A percentile compares a stretch with the other conserved stretches of the same genome.
Conservation (phyloP, 768 basidiomycete species). For the Rhodotorula sphaerocarpa region DNA sequence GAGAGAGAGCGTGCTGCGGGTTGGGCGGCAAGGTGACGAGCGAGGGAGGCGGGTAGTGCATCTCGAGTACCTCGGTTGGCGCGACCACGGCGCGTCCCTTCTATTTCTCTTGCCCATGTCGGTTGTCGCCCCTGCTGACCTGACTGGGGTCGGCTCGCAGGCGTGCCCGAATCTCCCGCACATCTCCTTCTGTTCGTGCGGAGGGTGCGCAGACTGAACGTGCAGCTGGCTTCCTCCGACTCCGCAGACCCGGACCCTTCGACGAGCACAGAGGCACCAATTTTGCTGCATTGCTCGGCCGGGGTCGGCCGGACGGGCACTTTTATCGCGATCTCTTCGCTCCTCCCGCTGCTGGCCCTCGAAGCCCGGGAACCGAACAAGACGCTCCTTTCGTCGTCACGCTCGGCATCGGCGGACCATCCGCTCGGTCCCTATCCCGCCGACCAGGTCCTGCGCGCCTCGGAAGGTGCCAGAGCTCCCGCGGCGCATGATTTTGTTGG, state of each 20-base stretch:
- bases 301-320: constrained; percentile 80
- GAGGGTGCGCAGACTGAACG: constrained; percentile 6
- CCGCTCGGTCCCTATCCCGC: constrained; percentile 8
- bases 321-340: constrained; percentile 69
- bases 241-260: neutral
- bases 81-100: constrained; percentile 57
- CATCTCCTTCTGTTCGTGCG: constrained; percentile 25
- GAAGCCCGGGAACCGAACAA: neutral
- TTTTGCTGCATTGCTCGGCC: constrained; percentile 76
- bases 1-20: constrained; percentile 24
- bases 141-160: neutral
- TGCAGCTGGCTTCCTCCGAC: neutral
- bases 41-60: constrained; percentile 20
- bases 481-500: constrained; percentile 34
- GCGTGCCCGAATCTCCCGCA: constrained; percentile 12
- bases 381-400: too few species aligned
- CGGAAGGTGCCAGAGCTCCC: too few species aligned
- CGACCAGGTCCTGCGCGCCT: neutral
- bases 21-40: constrained; percentile 1
- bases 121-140: constrained; percentile 48
- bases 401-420: too few species aligned
- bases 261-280: constrained; percentile 1
- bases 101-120: constrained; percentile 36
- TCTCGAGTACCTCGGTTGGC: constrained; percentile 36
- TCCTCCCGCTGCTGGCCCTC: constrained; percentile 52